phyloP scores from a whole-genome alignment of 2,329 filamentous ascomycete genomes.

The Fusarium nematophilum region DNA sequence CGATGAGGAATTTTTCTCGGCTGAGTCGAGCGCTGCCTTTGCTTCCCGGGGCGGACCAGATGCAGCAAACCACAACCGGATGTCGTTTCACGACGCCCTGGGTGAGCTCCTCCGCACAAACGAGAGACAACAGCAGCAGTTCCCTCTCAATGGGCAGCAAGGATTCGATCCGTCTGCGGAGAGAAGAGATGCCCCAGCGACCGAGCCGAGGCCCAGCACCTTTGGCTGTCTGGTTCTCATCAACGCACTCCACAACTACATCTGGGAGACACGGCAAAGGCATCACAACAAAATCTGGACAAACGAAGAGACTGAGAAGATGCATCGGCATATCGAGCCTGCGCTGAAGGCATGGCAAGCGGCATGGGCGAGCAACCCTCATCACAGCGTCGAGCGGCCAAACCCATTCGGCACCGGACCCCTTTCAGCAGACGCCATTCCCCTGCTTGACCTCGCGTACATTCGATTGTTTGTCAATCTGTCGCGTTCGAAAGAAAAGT shows the following conservation, averaged over 20 bases:
- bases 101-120: constrained; percentile 84
- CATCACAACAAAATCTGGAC: constrained; percentile 93
- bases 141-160: constrained; percentile 38
- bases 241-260: constrained; percentile 96
- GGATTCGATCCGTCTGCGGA: constrained; percentile 29
- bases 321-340: constrained; percentile 95
- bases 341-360: constrained; percentile 94
- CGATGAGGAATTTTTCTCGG: constrained; percentile 90
- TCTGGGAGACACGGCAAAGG: constrained; percentile 94
- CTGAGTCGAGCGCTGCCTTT: constrained; percentile 86
- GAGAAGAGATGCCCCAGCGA: constrained; percentile 61
- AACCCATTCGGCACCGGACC: constrained; percentile 86
- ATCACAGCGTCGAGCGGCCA: constrained; percentile 84
- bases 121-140: constrained; percentile 69
- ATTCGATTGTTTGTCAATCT: constrained; percentile 93
- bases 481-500: constrained; percentile 90
- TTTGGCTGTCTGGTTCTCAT: constrained; percentile 94
- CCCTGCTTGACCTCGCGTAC: constrained; percentile 90
- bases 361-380: constrained; percentile 88
- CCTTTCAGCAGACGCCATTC: constrained; percentile 89
- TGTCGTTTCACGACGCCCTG: constrained; percentile 85
- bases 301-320: constrained; percentile 90
- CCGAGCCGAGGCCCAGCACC: constrained; percentile 82
- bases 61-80: constrained; percentile 74
- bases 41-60: constrained; percentile 78